Evolutionary conservation across 2,329 filamentous ascomycete genomes (phyloP).

Genomic region (Amesomyces nigricolor): DNA sequence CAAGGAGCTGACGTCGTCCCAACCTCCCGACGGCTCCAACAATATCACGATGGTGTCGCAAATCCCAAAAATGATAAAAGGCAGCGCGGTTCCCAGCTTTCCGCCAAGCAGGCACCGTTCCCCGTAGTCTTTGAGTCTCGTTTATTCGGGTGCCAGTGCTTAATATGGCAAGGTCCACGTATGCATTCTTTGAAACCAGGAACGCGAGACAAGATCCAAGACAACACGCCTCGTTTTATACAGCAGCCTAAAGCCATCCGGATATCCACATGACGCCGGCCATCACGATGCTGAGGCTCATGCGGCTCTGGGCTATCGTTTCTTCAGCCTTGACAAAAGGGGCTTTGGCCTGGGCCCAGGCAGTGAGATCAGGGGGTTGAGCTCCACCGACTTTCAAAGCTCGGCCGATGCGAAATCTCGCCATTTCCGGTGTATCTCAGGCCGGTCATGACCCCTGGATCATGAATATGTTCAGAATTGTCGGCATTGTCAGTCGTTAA

Average conservation of each 20-base stretch:
- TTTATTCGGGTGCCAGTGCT: not conserved
- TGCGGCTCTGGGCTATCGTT: not conserved
- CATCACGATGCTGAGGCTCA: not conserved
- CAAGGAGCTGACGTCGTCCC: constrained; percentile 18
- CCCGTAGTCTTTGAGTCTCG: not conserved
- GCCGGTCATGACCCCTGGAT: not conserved
- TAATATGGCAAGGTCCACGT: constrained; percentile 16
- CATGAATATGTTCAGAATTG: not conserved
- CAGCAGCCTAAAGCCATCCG: constrained; percentile 11
- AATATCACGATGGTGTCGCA: not conserved
- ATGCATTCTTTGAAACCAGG: constrained; percentile 8
- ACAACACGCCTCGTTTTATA: constrained; percentile 13
- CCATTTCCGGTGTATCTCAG: not conserved
- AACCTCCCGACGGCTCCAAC: not conserved
- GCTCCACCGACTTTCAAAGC: constrained; percentile 10
- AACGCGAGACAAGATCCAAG: constrained; percentile 22
- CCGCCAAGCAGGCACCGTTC: constrained; percentile 27
- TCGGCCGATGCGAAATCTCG: constrained; percentile 14
- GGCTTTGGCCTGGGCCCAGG: constrained; percentile 1
- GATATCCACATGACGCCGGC: not conserved
- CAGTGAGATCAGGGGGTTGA: constrained; percentile 9
- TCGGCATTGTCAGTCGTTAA: not conserved
- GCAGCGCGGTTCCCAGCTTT: not conserved
- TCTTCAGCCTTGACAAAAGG: constrained; percentile 2
- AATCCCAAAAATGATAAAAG: not conserved